Percentiles rank a stretch among this genome's conserved stretches.
These are phyloP conservation scores for Verticillium dahliae DNA, from an alignment of 2,329 filamentous ascomycete species.

Conservation along the genomic window DNA sequence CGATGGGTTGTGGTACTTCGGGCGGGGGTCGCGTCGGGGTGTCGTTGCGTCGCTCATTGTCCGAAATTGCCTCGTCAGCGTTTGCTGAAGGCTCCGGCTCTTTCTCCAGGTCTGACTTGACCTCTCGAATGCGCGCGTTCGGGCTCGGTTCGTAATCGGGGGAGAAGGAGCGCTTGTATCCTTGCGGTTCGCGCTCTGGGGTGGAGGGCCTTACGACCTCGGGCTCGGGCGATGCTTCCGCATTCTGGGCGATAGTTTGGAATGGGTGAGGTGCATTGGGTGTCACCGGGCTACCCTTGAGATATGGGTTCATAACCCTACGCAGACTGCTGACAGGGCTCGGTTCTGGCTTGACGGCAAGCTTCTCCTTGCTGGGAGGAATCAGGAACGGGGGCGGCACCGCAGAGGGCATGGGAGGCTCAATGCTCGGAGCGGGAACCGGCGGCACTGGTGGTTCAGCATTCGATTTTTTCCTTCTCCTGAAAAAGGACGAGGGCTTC, in stretches of 20 bases:
- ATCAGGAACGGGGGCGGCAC: constrained; percentile 24
- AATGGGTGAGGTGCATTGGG: constrained; percentile 6
- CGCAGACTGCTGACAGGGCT: constrained; percentile 76
- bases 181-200: constrained; percentile 17
- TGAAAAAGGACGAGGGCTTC: constrained; percentile 91
- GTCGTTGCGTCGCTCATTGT: constrained; percentile 14
- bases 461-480: constrained; percentile 84
- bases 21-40: constrained; percentile 28
- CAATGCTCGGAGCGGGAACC: constrained; percentile 30
- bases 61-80: neutral
- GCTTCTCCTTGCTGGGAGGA: constrained; percentile 20
- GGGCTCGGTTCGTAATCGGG: constrained; percentile 68
- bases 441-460: constrained; percentile 60
- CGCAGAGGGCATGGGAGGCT: constrained; percentile 27
- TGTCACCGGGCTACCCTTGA: constrained; percentile 32
- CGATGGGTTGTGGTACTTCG: constrained; percentile 20
- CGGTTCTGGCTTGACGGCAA: constrained; percentile 29
- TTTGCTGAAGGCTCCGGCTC: constrained; percentile 6
- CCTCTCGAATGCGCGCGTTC: constrained; percentile 63
- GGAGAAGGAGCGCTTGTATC: constrained; percentile 57
- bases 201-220: neutral
- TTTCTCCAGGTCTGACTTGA: constrained; percentile 31
- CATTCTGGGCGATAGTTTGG: constrained; percentile 2
- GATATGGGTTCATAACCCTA: constrained; percentile 81
- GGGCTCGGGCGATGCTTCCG: constrained; percentile 4